A percentile compares a stretch with the other conserved stretches of the same genome.
Conservation (phyloP, 371 early-diverging fungal genomes). For the Dichotomocladium elegans region DNA sequence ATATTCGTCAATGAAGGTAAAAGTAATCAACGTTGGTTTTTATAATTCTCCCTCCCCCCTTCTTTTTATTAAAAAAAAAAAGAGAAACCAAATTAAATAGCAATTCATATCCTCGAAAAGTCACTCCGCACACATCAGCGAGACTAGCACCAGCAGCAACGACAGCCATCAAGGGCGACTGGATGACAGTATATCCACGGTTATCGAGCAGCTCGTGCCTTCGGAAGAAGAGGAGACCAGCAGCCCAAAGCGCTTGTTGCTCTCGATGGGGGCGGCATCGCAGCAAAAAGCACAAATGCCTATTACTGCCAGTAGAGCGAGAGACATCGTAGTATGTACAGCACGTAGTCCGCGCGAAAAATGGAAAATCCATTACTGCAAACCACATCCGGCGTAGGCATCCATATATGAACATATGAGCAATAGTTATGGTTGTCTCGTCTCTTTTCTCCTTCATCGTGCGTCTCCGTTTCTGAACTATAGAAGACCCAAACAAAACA, state of each 20-base stretch:
- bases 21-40: not conserved
- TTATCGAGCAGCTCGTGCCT: not conserved
- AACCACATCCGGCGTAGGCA: too few relatives aligned
- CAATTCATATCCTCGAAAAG: not conserved
- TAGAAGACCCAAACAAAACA: too few relatives aligned
- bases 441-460: too few relatives aligned
- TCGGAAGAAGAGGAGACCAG: not conserved
- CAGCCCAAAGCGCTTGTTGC: not conserved
- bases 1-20: not conserved
- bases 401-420: too few relatives aligned
- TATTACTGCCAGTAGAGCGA: not conserved
- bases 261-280: not conserved
- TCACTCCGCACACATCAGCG: too few relatives aligned
- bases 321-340: not conserved
- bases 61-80: not conserved
- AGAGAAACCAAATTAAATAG: not conserved
- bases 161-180: not conserved
- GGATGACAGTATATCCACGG: not conserved
- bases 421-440: too few relatives aligned
- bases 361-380: conserved; percentile 5
- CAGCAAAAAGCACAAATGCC: too few relatives aligned
- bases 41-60: too few relatives aligned
- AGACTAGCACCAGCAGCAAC: too few relatives aligned
- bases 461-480: too few relatives aligned
- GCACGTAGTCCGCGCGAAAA: not conserved